A percentile compares a stretch with the other conserved stretches of the same genome.
phyloP scores from a whole-genome alignment of 78 protist species.

The Dictyostelium purpureum region DNA sequence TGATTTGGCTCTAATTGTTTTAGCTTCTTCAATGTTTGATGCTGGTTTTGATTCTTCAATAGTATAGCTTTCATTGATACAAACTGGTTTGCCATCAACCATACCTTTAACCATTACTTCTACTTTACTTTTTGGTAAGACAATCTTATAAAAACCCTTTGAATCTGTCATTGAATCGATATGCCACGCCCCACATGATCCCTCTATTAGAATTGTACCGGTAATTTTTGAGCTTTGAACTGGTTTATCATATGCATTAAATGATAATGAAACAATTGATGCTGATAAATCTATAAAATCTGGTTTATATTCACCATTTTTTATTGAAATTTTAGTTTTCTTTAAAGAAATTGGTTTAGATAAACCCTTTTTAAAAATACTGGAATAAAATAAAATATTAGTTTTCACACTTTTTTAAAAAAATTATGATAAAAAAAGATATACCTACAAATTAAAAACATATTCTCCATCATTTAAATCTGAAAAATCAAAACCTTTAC shows the following conservation, averaged over 20 bases:
- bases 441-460: no score
- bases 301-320: background rate
- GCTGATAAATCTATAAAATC: background rate
- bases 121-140: background rate
- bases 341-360: background rate
- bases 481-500: no score
- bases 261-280: background rate
- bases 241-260: background rate
- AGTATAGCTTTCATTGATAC: background rate
- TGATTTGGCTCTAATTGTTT: background rate
- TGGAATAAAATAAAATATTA: no score
- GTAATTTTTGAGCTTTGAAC: background rate
- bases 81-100: background rate
- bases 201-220: background rate
- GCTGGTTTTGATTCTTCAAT: background rate
- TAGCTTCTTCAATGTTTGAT: background rate
- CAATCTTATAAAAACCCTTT: background rate
- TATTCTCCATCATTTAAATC: no score
- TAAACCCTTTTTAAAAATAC: background rate
- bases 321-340: background rate
- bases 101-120: background rate
- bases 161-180: background rate
- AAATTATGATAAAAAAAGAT: no score
- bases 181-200: no score
- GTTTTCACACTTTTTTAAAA: no score